Evolutionary conservation across 192 early-diverging fungal genomes (phyloP).

Genomic region (Haplosporangium gracile): DNA sequence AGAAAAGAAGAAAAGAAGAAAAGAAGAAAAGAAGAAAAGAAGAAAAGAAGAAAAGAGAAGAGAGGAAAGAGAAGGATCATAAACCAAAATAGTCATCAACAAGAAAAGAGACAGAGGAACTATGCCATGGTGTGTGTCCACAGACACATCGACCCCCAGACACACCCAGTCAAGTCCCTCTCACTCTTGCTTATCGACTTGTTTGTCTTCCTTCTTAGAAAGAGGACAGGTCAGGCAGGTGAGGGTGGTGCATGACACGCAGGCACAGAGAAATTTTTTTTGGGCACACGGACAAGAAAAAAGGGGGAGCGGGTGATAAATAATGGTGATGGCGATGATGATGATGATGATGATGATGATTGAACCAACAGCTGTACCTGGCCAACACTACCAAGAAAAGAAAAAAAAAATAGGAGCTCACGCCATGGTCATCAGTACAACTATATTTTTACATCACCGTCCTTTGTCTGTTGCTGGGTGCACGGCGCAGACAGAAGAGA

Average conservation of each 20-base stretch:
- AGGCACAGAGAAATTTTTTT: neutral
- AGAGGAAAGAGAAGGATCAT: neutral
- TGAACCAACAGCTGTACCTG: neutral
- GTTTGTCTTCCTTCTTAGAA: neutral
- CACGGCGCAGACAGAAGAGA: neutral
- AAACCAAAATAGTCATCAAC: neutral
- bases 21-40: neutral
- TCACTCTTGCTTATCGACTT: neutral
- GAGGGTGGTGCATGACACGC: neutral
- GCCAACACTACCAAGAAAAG: neutral
- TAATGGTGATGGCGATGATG: neutral
- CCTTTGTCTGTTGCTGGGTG: neutral
- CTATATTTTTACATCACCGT: neutral
- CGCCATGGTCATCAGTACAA: neutral
- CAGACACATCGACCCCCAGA: too few relatives aligned
- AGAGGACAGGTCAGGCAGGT: neutral
- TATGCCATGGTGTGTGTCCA: too few relatives aligned
- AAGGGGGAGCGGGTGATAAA: conserved; percentile 1
- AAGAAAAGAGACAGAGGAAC: neutral
- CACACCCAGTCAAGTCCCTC: neutral
- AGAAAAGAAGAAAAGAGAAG: neutral
- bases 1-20: neutral
- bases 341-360: neutral
- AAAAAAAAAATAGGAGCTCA: conserved; percentile 9
- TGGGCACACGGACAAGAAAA: conserved; percentile 10